phyloP scores from a whole-genome alignment of 768 basidiomycete genomes.

The Cystofilobasidium macerans region DNA sequence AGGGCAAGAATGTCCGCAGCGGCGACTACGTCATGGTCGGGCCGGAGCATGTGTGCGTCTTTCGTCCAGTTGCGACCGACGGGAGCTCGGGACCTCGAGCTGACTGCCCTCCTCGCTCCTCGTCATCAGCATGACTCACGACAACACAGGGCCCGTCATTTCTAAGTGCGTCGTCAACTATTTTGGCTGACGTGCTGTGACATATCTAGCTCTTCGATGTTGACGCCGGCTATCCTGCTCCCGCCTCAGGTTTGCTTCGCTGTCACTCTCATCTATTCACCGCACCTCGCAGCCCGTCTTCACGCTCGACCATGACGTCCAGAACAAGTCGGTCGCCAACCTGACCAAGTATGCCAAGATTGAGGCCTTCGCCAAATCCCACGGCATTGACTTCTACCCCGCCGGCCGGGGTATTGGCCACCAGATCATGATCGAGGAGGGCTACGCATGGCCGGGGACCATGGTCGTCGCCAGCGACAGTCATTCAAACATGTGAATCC shows the following conservation, averaged over 20 bases:
- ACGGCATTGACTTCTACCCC: slow-evolving; percentile 88
- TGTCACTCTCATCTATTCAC: slow-evolving; percentile 74
- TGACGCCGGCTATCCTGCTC: not conserved
- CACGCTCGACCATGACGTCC: slow-evolving; percentile 95
- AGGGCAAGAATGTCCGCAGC: slow-evolving; percentile 67
- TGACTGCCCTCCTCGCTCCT: not conserved
- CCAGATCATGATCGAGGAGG: slow-evolving; percentile 93
- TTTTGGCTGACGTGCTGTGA: not conserved
- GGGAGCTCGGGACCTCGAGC: not conserved
- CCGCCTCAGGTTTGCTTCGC: slow-evolving; percentile 69
- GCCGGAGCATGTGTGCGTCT: slow-evolving; percentile 68
- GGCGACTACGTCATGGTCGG: slow-evolving; percentile 99
- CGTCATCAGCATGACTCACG: slow-evolving; percentile 42
- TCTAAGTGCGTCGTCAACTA: slow-evolving; percentile 58
- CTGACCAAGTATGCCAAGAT: slow-evolving; percentile 83
- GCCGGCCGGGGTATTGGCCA: slow-evolving; percentile 97
- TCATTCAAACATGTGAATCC: slow-evolving; percentile 83
- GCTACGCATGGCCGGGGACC: slow-evolving; percentile 91
- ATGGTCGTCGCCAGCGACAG: slow-evolving; percentile 93
- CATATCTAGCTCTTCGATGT: not conserved
- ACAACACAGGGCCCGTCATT: slow-evolving; percentile 97
- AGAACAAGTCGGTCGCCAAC: slow-evolving; percentile 85
- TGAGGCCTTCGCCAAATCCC: slow-evolving; percentile 73
- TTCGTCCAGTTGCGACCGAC: not conserved
- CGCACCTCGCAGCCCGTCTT: slow-evolving; percentile 80